These are phyloP conservation scores for Miscanthus lutarioriparius DNA, from an alignment of 176 grass and related monocot species.

Conservation along the genomic window DNA sequence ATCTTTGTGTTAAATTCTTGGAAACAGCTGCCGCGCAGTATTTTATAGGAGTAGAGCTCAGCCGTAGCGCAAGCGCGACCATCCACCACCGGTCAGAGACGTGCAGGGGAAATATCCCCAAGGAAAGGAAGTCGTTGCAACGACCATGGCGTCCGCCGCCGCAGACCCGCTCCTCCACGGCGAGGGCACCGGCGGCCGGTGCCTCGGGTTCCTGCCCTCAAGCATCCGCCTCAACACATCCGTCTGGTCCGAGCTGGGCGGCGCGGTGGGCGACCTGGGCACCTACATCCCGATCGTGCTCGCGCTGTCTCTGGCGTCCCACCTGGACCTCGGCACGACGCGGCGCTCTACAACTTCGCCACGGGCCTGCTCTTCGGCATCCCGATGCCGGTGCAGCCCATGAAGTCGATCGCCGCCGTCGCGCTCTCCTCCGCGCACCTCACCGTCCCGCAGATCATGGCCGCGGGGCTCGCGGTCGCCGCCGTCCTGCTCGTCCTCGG, in stretches of 20 bases:
- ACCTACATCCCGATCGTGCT: constrained; percentile 92
- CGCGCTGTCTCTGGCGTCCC: constrained; percentile 69
- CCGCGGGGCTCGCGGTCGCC: constrained; percentile 65
- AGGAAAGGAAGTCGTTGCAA: constrained; percentile 10
- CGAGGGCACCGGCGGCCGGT: constrained; percentile 7
- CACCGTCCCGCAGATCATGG: constrained; percentile 78
- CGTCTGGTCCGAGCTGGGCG: constrained; percentile 72
- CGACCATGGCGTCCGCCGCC: constrained; percentile 21
- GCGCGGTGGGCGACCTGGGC: constrained; percentile 82
- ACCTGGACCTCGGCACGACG: constrained; percentile 74
- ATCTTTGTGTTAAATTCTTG: constrained; percentile 2
- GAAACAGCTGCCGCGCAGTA: neutral
- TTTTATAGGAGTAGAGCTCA: neutral
- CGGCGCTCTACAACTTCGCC: constrained; percentile 80
- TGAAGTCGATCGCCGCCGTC: constrained; percentile 94
- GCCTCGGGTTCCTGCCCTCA: constrained; percentile 10
- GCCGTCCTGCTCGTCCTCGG: constrained; percentile 71
- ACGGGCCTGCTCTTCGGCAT: constrained; percentile 82
- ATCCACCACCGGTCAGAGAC: neutral
- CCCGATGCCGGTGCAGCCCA: constrained; percentile 95
- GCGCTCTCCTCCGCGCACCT: constrained; percentile 74
- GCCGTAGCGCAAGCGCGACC: too few relatives aligned
- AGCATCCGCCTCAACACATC: constrained; percentile 52
- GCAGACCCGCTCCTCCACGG: constrained; percentile 40
- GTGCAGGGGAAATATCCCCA: constrained; percentile 13